Evolutionary conservation across 129 eudicot species (phyloP).

Genomic region (Lactuca sativa): DNA sequence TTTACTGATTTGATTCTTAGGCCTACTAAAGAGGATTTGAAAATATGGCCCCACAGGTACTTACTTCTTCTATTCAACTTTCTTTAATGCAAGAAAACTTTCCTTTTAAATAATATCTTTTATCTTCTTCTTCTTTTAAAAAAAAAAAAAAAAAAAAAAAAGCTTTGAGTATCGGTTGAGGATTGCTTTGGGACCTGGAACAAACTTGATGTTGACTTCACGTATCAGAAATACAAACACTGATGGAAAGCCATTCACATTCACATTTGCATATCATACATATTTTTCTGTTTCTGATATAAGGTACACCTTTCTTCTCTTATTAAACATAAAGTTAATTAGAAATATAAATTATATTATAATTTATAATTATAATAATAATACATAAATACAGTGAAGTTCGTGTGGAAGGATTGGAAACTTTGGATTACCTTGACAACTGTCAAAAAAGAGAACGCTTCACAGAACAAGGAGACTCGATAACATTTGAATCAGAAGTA

Average conservation of each 20-base stretch:
- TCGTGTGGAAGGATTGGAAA: slow-evolving; percentile 94
- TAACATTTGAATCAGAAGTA: slow-evolving; percentile 88
- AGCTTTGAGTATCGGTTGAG: slow-evolving; percentile 89
- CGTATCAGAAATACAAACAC: slow-evolving; percentile 72
- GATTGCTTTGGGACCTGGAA: slow-evolving; percentile 71
- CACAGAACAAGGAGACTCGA: slow-evolving; percentile 89
- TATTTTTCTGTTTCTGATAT: slow-evolving; percentile 92
- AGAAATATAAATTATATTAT: no score
- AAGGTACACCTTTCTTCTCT: slow-evolving; percentile 42
- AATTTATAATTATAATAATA: no score
- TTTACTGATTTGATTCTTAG: slow-evolving; percentile 68
- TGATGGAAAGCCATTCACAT: slow-evolving; percentile 77
- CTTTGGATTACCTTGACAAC: slow-evolving; percentile 84
- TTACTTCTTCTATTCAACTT: slow-evolving; percentile 10
- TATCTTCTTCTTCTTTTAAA: slow-evolving; percentile 10
- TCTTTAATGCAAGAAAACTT: not conserved
- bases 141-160: no score
- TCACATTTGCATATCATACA: slow-evolving; percentile 87
- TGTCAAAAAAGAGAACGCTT: slow-evolving; percentile 59
- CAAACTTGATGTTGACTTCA: slow-evolving; percentile 84
- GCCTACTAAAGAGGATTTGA: slow-evolving; percentile 77
- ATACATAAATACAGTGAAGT: slow-evolving; percentile 57
- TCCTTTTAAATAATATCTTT: not conserved
- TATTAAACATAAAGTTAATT: not conserved
- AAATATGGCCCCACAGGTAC: slow-evolving; percentile 86